Evolutionary conservation across 495 filamentous ascomycete genomes (phyloP), one percentile per base, ranked within the genome.

Genomic region (Elasticomyces elasticus): DNA sequence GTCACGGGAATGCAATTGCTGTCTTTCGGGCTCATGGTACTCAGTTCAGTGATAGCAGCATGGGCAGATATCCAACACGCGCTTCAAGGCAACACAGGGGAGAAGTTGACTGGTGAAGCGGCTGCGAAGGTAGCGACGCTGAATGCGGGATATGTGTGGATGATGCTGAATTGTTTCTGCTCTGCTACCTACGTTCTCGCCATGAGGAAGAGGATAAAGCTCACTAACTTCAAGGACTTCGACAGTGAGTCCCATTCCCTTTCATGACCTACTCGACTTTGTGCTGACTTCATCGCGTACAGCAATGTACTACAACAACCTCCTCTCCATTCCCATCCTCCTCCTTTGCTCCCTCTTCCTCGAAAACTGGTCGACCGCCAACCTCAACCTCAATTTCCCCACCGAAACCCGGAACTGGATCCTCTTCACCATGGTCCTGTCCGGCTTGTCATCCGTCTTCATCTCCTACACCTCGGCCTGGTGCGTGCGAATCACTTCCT

Each of bases 211-310:
- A 81, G 94, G 51, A 97, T 97, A 65, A 97, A 97, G 81, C 78
- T 94, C 74, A 97, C 94, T 71, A 96, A 95, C 77, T 97, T 99
- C 73, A 96, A 95, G 76, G 92, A 99, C 66, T 96, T 94, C 72
- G 92, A 99, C 70, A 95, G 90, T 96, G 80, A 71, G 91, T 79
- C 25, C 24, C 28, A 12, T n/a, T 19, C 23, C 45, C 24, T 12
- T 22, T 19, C 20, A 48, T 43, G 10, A 19, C 10, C 40, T 9
- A 47, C 9, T 10, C 25, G 25, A 23, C 11, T 30, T 4, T 2
- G 2, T 5, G 19, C 49, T 51, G 23, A 51, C 49, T 3, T 35
- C 15, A 40, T 27, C 22, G 5, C 10, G 10, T 44, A 13, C 13
- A 51, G 59, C 90, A 59, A 98, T 98, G 92, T 99, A 91, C 73